Conservation (phyloP, 2,329 filamentous ascomycete species). For the Gnomoniopsis sp. region DNA sequence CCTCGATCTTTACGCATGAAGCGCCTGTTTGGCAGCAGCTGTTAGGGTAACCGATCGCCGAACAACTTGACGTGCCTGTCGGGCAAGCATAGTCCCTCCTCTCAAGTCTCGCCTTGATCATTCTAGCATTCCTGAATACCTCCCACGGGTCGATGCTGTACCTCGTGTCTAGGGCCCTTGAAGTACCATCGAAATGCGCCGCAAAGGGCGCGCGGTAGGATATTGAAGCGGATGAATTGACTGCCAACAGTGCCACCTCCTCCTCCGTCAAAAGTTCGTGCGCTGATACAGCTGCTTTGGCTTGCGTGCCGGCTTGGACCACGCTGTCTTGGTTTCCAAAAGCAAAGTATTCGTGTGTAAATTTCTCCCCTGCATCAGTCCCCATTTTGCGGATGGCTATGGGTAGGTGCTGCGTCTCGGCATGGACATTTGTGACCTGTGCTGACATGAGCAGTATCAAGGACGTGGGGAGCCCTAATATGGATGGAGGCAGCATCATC, state of each 20-base stretch:
- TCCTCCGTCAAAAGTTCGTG: constrained; percentile 21
- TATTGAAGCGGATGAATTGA: constrained; percentile 31
- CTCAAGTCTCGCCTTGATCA: constrained; percentile 45
- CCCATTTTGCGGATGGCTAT: constrained; percentile 71
- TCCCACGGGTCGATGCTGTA: constrained; percentile 19
- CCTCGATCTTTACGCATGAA: constrained; percentile 61
- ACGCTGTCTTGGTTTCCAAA: constrained; percentile 35
- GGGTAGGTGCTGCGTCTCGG: constrained; percentile 35
- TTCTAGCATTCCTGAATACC: constrained; percentile 41
- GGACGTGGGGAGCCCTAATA: constrained; percentile 40
- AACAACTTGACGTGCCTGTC: constrained; percentile 61
- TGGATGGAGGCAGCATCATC: constrained; percentile 37
- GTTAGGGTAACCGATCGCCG: constrained; percentile 60
- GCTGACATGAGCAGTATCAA: constrained; percentile 43
- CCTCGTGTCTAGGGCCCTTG: constrained; percentile 8
- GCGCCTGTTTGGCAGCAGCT: constrained; percentile 69
- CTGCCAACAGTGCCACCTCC: constrained; percentile 26
- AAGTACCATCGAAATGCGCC: constrained; percentile 35
- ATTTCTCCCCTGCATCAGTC: constrained; percentile 68
- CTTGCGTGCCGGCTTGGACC: constrained; percentile 6
- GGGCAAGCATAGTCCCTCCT: constrained; percentile 65
- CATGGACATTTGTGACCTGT: constrained; percentile 32
- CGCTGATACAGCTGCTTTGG: constrained; percentile 9
- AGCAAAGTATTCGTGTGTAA: constrained; percentile 64
- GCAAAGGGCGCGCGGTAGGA: constrained; percentile 50